Evolutionary conservation across 2,329 filamentous ascomycete genomes (phyloP).

Genomic region (Hymenoscyphus fraxineus): DNA sequence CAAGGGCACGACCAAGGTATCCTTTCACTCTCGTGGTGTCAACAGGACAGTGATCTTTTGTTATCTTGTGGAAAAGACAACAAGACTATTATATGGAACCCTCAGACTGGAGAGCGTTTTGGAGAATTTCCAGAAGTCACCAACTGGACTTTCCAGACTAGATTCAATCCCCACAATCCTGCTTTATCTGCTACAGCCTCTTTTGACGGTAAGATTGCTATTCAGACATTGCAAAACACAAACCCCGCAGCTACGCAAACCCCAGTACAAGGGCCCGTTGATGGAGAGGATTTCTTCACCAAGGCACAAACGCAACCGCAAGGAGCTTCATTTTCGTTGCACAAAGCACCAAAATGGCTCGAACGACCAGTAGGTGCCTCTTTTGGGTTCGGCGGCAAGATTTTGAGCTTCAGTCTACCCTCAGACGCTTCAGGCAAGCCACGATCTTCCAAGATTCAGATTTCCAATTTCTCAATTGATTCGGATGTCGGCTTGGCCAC

Average conservation of each 20-base stretch:
- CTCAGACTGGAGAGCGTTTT: constrained; percentile 79
- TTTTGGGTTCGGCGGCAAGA: constrained; percentile 93
- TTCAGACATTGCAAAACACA: constrained; percentile 93
- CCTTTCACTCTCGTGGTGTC: constrained; percentile 91
- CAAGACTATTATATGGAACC: constrained; percentile 92
- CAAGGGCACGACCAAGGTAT: constrained; percentile 93
- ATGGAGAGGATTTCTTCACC: constrained; percentile 95
- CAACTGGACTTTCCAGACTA: constrained; percentile 98
- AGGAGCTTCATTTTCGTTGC: constrained; percentile 80
- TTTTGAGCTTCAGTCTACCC: constrained; percentile 68
- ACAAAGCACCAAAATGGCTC: constrained; percentile 85
- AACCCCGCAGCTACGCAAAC: constrained; percentile 70
- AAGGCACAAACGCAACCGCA: constrained; percentile 90
- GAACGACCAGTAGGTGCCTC: constrained; percentile 80
- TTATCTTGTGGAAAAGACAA: constrained; percentile 97
- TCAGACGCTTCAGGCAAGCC: constrained; percentile 59
- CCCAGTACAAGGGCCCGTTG: constrained; percentile 64
- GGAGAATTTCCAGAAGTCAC: constrained; percentile 96
- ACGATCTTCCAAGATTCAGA: constrained; percentile 70
- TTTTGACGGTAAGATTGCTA: constrained; percentile 91
- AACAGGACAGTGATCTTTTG: constrained; percentile 81
- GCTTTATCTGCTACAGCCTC: constrained; percentile 90
- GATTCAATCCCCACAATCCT: constrained; percentile 91
- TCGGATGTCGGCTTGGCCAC: constrained; percentile 79
- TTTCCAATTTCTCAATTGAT: constrained; percentile 87